Evolutionary conservation across 1,284 basidiomycete species (phyloP).

Genomic region (Irpex sp.): DNA sequence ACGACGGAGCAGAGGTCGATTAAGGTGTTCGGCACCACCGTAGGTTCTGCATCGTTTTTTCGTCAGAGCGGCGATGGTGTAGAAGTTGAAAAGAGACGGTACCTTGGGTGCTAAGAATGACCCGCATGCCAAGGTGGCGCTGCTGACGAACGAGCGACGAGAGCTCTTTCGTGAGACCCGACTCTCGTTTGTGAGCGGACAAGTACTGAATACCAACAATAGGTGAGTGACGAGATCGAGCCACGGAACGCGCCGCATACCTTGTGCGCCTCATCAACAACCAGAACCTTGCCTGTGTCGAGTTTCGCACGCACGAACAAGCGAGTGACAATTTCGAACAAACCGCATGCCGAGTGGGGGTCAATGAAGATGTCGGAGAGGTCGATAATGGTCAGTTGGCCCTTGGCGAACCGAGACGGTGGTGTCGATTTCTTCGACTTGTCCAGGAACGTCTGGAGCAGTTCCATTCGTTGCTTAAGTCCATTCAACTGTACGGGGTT

Average conservation of each 20-base stretch:
- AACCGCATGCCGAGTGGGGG: conserved; percentile 53
- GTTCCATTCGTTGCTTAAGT: conserved; percentile 52
- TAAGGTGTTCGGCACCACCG: conserved; percentile 60
- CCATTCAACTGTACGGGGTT: conserved; percentile 46
- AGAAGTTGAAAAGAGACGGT: too few species aligned
- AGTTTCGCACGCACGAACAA: conserved; percentile 61
- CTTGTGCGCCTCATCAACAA: conserved; percentile 74
- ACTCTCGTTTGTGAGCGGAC: conserved; percentile 33
- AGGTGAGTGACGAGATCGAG: background rate
- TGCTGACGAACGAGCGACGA: conserved; percentile 61
- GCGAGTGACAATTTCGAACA: conserved; percentile 65
- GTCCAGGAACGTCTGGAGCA: conserved; percentile 48
- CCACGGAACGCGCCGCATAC: conserved; percentile 27
- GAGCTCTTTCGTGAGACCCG: conserved; percentile 53
- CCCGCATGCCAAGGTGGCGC: conserved; percentile 63
- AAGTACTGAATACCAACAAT: conserved; percentile 44
- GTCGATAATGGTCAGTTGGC: conserved; percentile 58
- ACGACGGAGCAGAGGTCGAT: conserved; percentile 63
- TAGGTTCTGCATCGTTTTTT: conserved; percentile 46
- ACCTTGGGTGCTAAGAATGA: conserved; percentile 73
- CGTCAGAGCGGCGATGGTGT: too few species aligned
- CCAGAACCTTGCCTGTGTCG: conserved; percentile 59
- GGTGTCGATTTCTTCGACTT: conserved; percentile 6
- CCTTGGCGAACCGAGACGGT: conserved; percentile 38
- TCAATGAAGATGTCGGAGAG: conserved; percentile 72